Base-by-base conservation (phyloP, 495 filamentous ascomycete genomes). In the Diplogelasinospora grovesii region DNA sequence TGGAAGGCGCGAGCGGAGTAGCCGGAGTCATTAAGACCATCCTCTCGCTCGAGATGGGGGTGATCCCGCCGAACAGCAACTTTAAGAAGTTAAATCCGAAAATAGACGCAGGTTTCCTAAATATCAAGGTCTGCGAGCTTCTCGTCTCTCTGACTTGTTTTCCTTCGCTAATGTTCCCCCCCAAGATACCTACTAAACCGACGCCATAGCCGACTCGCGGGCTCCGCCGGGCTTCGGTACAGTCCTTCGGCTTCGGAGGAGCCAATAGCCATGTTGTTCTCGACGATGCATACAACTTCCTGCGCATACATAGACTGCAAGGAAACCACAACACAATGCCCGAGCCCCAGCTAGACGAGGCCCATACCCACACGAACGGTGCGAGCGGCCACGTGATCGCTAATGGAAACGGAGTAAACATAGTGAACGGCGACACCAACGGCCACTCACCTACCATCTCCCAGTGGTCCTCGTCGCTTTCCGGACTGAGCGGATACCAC, bases 161-260 rank as follows among this genome's bases (percentile, higher is more conserved):
- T n/a, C n/a, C n/a, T n/a, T n/a, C n/a, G n/a, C n/a, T n/a, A n/a
- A n/a, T n/a, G n/a, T n/a, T n/a, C n/a, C n/a, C n/a, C 6, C n/a
- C n/a, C n/a, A n/a, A n/a, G n/a, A n/a, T 68, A 9, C 53, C 56
- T 0, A 54, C 33, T 6, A 36, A 50, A 18, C 27, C 26, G 29
- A 50, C 53, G 4, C n/a, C 52, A 3, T 68, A 54, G 62, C 69
- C 68, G 23, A 36, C 6, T 21, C 24, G 48, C 16, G 59, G 57
- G 2, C 41, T 66, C 1, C 64, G 72, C 0, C 61, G 76, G 19
- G 57, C 61, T 1, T 71, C 66, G 3, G 59, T 81, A 8, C 79
- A 75, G 36, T 75, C 65, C 8, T 79, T 74, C 36, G 78, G 79
- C 0, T 79, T 70, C 45, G 79, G 78, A 5, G 78, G 79, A 4